Evolutionary conservation across 305 asterid genomes (phyloP).

Genomic region (Fraxinus xanthoxyloides): DNA sequence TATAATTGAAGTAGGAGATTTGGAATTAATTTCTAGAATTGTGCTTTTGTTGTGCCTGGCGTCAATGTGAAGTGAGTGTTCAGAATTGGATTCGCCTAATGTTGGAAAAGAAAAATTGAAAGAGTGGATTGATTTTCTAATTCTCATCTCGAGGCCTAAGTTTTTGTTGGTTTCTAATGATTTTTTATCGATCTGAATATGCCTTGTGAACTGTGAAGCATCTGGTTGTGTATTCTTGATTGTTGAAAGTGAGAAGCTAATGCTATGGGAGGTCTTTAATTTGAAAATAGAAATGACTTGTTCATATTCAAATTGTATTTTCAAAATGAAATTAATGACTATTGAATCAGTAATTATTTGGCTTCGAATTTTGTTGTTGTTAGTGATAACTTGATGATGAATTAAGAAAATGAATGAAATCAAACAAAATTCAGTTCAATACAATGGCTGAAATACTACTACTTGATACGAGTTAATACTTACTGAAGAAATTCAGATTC

Average conservation of each 20-base stretch:
- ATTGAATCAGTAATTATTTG: neutral
- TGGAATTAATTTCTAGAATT: neutral
- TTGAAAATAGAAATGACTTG: neutral
- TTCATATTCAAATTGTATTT: too few relatives aligned
- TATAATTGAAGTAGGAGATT: too few relatives aligned
- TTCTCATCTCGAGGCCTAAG: neutral
- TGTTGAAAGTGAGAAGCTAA: neutral
- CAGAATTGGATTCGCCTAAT: neutral
- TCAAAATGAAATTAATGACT: neutral
- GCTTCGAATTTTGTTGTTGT: neutral
- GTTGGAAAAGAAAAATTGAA: neutral
- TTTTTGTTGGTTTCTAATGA: neutral
- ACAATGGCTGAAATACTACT: neutral
- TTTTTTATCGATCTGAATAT: neutral
- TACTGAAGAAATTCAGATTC: neutral
- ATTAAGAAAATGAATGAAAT: neutral
- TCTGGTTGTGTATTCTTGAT: neutral
- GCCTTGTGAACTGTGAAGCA: neutral
- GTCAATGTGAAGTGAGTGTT: neutral
- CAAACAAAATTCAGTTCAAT: neutral
- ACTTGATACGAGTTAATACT: too few relatives aligned
- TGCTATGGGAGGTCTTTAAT: neutral
- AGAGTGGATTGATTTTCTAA: neutral
- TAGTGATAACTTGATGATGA: neutral
- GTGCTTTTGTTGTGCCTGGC: neutral